phyloP scores from a whole-genome alignment of 1,139 yeast genomes.

The Candida sp. region DNA sequence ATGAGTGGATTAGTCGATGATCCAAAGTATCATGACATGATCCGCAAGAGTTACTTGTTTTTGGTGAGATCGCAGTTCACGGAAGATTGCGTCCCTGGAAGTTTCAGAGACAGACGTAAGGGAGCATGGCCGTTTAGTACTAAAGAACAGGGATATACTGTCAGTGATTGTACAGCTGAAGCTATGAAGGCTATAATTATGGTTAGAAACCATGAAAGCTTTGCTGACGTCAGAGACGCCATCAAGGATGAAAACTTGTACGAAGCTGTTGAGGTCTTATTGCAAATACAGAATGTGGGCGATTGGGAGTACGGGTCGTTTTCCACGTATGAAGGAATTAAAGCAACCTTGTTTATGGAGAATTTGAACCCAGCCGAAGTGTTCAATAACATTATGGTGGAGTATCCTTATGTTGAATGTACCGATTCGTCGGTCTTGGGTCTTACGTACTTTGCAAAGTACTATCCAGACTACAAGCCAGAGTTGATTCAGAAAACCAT shows the following conservation, averaged over 20 bases:
- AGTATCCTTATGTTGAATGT: slow-evolving; percentile 97
- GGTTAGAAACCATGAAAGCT: slow-evolving; percentile 73
- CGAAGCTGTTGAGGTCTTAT: slow-evolving; percentile 69
- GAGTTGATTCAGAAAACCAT: slow-evolving; percentile 72
- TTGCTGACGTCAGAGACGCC: slow-evolving; percentile 33
- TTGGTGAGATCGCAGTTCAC: slow-evolving; percentile 85
- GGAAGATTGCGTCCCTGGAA: slow-evolving; percentile 76
- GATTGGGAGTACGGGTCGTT: slow-evolving; percentile 88
- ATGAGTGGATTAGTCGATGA: slow-evolving; percentile 78
- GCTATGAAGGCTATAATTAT: slow-evolving; percentile 92
- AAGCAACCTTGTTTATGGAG: slow-evolving; percentile 81
- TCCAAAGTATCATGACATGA: slow-evolving; percentile 66
- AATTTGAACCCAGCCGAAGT: slow-evolving; percentile 95
- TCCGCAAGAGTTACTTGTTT: slow-evolving; percentile 70
- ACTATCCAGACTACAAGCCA: slow-evolving; percentile 64
- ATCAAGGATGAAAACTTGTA: slow-evolving; percentile 42
- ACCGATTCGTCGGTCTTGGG: slow-evolving; percentile 96
- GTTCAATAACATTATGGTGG: slow-evolving; percentile 98
- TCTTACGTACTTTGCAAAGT: slow-evolving; percentile 72
- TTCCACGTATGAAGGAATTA: slow-evolving; percentile 87
- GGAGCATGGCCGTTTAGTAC: slow-evolving; percentile 99
- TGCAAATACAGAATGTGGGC: slow-evolving; percentile 74
- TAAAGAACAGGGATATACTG: slow-evolving; percentile 95
- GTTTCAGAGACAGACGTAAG: slow-evolving; percentile 79
- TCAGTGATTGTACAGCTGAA: slow-evolving; percentile 97